These are phyloP conservation scores for Dryas octopetala DNA, from an alignment of 306 rosid species.

Conservation along the genomic window DNA sequence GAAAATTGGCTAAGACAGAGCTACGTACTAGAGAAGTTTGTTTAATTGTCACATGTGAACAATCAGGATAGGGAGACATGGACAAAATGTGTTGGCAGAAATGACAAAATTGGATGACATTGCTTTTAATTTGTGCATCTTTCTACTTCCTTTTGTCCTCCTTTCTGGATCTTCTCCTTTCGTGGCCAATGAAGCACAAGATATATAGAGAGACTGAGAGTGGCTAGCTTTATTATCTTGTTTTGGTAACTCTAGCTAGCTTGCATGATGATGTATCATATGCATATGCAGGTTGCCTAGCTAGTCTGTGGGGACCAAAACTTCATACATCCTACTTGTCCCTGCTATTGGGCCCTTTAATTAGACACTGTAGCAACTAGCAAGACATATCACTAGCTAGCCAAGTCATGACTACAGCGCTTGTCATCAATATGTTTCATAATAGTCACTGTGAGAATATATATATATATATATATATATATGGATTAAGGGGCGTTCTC, in stretches of 20 bases:
- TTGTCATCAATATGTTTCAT: conserved; percentile 12
- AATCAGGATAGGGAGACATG: conserved; percentile 49
- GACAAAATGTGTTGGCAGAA: conserved; percentile 58
- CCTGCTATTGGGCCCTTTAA: conserved; percentile 29
- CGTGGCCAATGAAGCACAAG: conserved; percentile 36
- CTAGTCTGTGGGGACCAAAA: conserved; percentile 37
- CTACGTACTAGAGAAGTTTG: not conserved
- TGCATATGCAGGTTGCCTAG: too few species aligned
- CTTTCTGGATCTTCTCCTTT: conserved; percentile 38
- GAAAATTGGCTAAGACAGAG: not conserved
- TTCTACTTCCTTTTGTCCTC: conserved; percentile 43
- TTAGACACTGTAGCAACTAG: conserved; percentile 32
- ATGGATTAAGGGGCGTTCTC: too few species aligned
- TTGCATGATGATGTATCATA: too few species aligned
- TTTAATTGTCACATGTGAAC: conserved; percentile 43
- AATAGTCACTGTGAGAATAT: too few species aligned
- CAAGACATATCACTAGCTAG: conserved; percentile 12
- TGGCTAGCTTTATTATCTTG: conserved; percentile 20
- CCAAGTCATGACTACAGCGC: conserved; percentile 4
- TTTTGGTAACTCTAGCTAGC: conserved; percentile 20
- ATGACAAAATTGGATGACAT: conserved; percentile 44
- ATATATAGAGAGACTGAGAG: not conserved
- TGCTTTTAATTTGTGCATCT: conserved; percentile 35
- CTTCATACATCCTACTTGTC: conserved; percentile 37
- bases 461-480: too few species aligned